A percentile compares a stretch with the other conserved stretches of the same genome.
Evolutionary conservation across 202 grass and related monocot species (phyloP).

Genomic region (Hordeum pubiflorum): DNA sequence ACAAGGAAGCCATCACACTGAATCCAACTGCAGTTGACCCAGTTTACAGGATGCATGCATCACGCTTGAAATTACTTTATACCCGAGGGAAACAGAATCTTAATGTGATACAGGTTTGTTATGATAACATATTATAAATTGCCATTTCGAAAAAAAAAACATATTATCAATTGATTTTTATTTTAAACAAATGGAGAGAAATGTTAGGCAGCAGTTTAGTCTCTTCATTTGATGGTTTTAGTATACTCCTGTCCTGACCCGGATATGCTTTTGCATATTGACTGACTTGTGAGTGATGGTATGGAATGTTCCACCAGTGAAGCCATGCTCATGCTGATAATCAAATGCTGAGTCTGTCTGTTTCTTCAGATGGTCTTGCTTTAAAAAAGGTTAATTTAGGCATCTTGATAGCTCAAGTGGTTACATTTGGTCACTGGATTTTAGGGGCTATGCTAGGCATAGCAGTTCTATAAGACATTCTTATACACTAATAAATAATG

Average conservation of each 20-base stretch:
- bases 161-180: slow-evolving; percentile 12
- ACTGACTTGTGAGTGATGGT: slow-evolving; percentile 6
- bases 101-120: slow-evolving; percentile 74
- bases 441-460: background rate
- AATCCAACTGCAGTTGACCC: slow-evolving; percentile 89
- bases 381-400: background rate
- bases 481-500: background rate
- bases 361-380: background rate
- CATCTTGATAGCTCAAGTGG: background rate
- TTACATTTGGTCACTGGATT: background rate
- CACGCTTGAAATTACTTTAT: slow-evolving; percentile 94
- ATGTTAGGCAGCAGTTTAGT: background rate
- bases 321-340: background rate
- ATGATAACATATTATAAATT: slow-evolving; percentile 10
- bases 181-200: slow-evolving; percentile 5
- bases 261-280: background rate
- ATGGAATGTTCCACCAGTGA: slow-evolving; percentile 7
- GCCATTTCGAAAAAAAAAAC: too few relatives aligned
- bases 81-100: slow-evolving; percentile 61
- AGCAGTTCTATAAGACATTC: background rate
- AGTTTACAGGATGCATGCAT: slow-evolving; percentile 93
- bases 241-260: background rate
- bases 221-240: slow-evolving; percentile 15
- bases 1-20: slow-evolving; percentile 54
- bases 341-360: background rate